Evolutionary conservation across 352 stramenopile genomes (phyloP), one percentile per base, ranked within the genome.

Genomic region (Globisporangium ultimum): DNA sequence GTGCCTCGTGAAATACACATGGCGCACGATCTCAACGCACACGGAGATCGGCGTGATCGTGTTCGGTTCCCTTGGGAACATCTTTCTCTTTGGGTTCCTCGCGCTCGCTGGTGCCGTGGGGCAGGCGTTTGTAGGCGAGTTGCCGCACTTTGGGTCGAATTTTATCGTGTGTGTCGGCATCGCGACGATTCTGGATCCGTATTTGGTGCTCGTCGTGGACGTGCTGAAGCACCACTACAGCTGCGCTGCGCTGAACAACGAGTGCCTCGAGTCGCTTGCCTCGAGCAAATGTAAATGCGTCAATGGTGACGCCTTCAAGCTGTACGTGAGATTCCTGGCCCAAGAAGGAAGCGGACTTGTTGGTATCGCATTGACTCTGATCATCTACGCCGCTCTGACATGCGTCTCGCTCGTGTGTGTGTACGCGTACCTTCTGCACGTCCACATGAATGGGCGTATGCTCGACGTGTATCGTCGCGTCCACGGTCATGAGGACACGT

Each of bases 401-500:
- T 78, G 78, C 43, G 20, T 89, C 20, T 73, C 78, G 28, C 64
- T 84, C 17, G 61, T 80, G 22, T 68, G 22, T 68, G 66, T 94
- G 12, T 93, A 95, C 61, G 63, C 68, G 55, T 96, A 96, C 57
- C 63, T 97, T 28, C 74, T 96, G 10, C 75, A 91, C 55, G 68
- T 93, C 7, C 89, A 97, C 77, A 92, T 95, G 79, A 96, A 96
- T 62, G 89, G 88, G 13, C 82, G 89, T 48, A 92, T 97, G 81
- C 72, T 96, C 8, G 89, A 97, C 58, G 69, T 91, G 7, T 96
- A 95, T 56, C 72, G 84, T 1, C 84, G 89, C 20, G 57, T 96
- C 10, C 81, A 95, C 59, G 83, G 68, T 10, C 71, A 80, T 10
- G 80, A 94, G 47, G 61, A 73, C 48, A 54, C 75, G 1, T 92